Percentiles rank a stretch among this genome's conserved stretches.
phyloP scores from a whole-genome alignment of 257 asterid genomes.

The Solanum phureja region DNA sequence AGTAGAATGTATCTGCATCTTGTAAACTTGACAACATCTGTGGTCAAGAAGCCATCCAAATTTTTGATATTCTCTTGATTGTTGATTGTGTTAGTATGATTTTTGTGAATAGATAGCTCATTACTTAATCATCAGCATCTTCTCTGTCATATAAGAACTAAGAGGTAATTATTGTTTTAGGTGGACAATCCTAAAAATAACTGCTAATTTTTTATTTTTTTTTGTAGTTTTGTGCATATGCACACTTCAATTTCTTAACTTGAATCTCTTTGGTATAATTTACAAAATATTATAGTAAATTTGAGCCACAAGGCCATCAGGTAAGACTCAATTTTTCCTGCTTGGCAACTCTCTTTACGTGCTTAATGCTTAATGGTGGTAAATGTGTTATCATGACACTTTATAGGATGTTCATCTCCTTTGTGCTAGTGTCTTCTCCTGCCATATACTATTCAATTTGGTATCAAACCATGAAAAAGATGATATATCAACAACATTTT shows the following conservation, averaged over 20 bases:
- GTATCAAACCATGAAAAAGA: background rate
- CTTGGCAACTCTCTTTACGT: background rate
- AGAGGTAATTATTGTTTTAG: background rate
- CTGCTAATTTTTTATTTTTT: background rate
- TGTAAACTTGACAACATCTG: background rate
- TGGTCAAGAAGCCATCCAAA: no score
- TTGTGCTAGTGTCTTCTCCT: background rate
- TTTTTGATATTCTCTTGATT: no score
- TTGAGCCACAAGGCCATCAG: background rate
- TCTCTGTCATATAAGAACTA: background rate
- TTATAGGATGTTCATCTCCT: background rate
- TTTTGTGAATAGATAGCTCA: background rate
- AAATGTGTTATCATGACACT: background rate
- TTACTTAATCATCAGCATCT: background rate
- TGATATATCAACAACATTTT: background rate
- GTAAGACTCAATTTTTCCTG: background rate
- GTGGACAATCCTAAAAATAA: background rate
- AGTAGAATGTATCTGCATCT: background rate
- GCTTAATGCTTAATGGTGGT: background rate
- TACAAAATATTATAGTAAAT: background rate
- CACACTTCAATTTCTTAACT: background rate
- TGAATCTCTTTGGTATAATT: background rate
- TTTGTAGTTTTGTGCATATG: background rate
- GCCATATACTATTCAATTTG: background rate
- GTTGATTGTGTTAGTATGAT: no score